phyloP scores from a whole-genome alignment of 768 basidiomycete species.

The Hemileccinum rubropunctum region DNA sequence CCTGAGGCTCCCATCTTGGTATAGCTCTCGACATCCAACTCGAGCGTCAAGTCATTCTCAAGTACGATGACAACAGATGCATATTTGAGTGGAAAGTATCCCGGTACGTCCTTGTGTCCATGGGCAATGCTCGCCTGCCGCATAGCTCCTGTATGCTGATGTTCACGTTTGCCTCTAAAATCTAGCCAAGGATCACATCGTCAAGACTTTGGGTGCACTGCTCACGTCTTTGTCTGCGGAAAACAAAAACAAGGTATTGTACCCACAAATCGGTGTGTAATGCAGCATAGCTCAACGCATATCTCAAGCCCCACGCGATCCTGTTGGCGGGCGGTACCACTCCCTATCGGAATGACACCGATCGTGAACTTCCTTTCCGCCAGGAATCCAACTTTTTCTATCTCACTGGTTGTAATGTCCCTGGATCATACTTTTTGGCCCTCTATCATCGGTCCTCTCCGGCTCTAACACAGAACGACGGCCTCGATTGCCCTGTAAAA shows the following conservation, averaged over 20 bases:
- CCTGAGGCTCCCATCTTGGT: no score
- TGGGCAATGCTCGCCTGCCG: no score
- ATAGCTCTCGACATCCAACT: not conserved
- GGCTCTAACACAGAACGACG: constrained; percentile 32
- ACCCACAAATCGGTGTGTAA: not conserved
- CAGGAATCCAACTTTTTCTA: constrained; percentile 89
- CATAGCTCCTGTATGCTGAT: not conserved
- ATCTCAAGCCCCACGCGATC: constrained; percentile 60
- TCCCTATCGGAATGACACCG: constrained; percentile 76
- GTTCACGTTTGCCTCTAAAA: not conserved
- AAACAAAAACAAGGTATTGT: constrained; percentile 51
- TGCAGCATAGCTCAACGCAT: not conserved
- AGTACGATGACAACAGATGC: constrained; percentile 4
- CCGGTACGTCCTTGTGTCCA: constrained; percentile 15
- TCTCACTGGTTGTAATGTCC: constrained; percentile 75
- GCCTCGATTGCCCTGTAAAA: constrained; percentile 34
- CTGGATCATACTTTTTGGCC: constrained; percentile 65
- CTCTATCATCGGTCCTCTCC: constrained; percentile 43
- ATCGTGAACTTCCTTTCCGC: constrained; percentile 72
- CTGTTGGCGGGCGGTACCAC: constrained; percentile 64
- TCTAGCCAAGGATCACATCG: constrained; percentile 51
- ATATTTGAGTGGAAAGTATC: constrained; percentile 17
- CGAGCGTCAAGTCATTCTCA: not conserved
- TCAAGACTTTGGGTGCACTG: constrained; percentile 54
- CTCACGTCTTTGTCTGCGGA: constrained; percentile 44